Evolutionary conservation across 805 yeast genomes (phyloP).

Genomic region (Spathaspora boniae): DNA sequence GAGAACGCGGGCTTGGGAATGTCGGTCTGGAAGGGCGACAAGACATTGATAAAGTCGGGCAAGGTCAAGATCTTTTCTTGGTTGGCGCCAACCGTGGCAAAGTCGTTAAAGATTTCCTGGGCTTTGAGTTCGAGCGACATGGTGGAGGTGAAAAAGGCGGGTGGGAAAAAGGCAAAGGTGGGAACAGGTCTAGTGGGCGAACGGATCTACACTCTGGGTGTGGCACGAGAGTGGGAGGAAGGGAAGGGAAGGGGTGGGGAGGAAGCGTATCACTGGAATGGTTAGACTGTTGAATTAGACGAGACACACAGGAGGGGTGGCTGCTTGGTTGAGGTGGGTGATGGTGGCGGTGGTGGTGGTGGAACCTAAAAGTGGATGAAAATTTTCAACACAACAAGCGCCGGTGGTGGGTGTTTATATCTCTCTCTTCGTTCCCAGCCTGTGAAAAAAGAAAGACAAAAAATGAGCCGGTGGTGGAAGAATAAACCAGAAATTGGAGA

Average conservation of each 20-base stretch:
- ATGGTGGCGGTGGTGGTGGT: too few species aligned
- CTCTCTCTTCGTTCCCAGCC: too few species aligned
- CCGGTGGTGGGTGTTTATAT: too few species aligned
- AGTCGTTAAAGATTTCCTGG: conserved; percentile 36
- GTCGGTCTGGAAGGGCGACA: conserved; percentile 41
- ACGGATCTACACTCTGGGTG: neutral
- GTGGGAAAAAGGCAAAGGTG: neutral
- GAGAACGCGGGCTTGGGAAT: conserved; percentile 35
- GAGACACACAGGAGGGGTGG: neutral
- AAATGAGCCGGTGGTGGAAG: too few species aligned
- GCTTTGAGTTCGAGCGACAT: conserved; percentile 21
- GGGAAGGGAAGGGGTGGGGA: too few species aligned
- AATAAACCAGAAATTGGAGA: too few species aligned
- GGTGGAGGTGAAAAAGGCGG: neutral
- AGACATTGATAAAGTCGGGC: conserved; percentile 33
- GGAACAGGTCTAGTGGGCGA: neutral
- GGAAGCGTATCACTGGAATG: too few species aligned
- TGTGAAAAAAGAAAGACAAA: too few species aligned
- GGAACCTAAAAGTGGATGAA: too few species aligned
- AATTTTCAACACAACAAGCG: too few species aligned
- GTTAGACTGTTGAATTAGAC: too few species aligned
- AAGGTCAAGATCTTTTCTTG: conserved; percentile 27
- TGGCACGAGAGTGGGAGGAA: neutral
- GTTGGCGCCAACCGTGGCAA: conserved; percentile 25
- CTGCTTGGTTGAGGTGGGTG: neutral